phyloP scores from a whole-genome alignment of 345 rosid genomes.

The Populus deltoides region DNA sequence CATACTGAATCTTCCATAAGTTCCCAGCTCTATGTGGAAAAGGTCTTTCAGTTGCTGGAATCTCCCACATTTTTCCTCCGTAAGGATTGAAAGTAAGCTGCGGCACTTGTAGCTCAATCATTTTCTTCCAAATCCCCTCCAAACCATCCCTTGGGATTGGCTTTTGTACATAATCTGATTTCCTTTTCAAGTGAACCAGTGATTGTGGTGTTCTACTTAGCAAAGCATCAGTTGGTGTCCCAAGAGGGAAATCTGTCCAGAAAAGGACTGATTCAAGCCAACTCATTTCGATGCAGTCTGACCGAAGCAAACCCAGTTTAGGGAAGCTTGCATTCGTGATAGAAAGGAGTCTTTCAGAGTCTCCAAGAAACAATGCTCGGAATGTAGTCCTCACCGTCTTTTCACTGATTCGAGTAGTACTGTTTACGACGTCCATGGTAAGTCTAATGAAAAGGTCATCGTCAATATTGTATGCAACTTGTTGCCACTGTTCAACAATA shows the following conservation, averaged over 20 bases:
- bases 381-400: conserved; percentile 2
- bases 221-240: conserved; percentile 3
- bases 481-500: conserved; percentile 9
- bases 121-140: conserved; percentile 20
- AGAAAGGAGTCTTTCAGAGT: background rate
- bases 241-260: conserved; percentile 18
- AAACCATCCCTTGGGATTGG: conserved; percentile 19
- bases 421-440: background rate
- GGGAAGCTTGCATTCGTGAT: conserved; percentile 1
- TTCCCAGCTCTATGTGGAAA: conserved; percentile 19
- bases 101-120: conserved; percentile 13
- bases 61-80: conserved; percentile 16
- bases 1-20: conserved; percentile 12
- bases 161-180: conserved; percentile 27
- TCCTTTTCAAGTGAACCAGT: conserved; percentile 11
- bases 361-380: conserved; percentile 2
- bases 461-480: background rate
- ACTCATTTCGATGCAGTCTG: conserved; percentile 6
- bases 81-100: conserved; percentile 12
- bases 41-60: background rate
- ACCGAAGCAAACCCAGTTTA: conserved; percentile 6
- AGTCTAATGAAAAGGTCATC: conserved; percentile 13
- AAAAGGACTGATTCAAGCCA: conserved; percentile 15
- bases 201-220: conserved; percentile 12
- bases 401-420: background rate